phyloP scores from a whole-genome alignment of 352 stramenopile species.

The Globisporangium polare region DNA sequence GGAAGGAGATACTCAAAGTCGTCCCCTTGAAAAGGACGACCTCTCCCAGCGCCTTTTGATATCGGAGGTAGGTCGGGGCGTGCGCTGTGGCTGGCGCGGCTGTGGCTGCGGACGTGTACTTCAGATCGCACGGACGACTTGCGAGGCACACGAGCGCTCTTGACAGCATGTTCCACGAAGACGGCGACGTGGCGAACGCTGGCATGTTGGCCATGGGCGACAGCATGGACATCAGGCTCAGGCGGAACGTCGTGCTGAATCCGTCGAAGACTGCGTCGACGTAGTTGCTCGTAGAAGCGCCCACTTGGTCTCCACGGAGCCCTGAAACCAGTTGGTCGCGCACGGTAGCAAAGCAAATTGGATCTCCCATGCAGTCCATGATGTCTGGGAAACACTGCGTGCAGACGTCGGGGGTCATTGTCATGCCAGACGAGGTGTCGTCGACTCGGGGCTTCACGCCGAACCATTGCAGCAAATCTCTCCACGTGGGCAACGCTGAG shows the following conservation, averaged over 20 bases:
- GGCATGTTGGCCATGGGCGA: background rate
- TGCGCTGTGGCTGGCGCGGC: background rate
- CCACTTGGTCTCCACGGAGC: background rate
- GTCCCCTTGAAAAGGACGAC: background rate
- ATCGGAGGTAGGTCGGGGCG: background rate
- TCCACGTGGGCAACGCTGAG: background rate
- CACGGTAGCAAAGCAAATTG: background rate
- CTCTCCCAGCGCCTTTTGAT: background rate
- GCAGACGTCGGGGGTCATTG: background rate
- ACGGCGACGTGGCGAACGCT: background rate
- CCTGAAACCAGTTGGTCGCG: background rate
- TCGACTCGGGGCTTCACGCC: background rate
- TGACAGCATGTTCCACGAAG: background rate
- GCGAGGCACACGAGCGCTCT: background rate
- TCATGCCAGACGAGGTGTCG: background rate
- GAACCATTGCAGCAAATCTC: conserved; percentile 4
- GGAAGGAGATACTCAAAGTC: background rate
- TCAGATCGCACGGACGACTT: conserved; percentile 1
- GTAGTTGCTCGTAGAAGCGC: background rate
- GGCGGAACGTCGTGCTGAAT: background rate
- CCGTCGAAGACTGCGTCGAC: background rate
- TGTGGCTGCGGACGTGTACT: conserved; percentile 3
- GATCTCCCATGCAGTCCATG: background rate
- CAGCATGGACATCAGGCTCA: background rate
- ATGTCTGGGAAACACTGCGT: background rate